A percentile compares a stretch with the other conserved stretches of the same genome.
These are phyloP conservation scores for Venturia effusa DNA, from an alignment of 2,329 filamentous ascomycete species.

Conservation along the genomic window DNA sequence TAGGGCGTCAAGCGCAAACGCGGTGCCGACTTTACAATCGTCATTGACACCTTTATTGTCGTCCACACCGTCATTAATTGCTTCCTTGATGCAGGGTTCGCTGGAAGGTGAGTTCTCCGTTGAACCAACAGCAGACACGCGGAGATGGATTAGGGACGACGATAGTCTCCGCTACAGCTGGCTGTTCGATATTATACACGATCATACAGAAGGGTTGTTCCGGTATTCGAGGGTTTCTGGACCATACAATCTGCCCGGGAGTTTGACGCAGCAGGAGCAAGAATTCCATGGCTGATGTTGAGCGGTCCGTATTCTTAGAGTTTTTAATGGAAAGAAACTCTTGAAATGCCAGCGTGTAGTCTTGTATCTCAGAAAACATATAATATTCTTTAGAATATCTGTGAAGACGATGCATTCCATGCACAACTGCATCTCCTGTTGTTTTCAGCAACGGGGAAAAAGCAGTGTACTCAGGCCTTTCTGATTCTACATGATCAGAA, in stretches of 20 bases:
- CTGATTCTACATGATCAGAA: too few species aligned
- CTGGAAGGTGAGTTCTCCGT: neutral
- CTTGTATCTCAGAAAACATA: neutral
- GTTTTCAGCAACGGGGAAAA: too few species aligned
- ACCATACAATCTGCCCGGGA: neutral
- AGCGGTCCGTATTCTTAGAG: neutral
- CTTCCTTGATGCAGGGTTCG: neutral
- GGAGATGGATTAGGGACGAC: neutral
- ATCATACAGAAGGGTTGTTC: constrained; percentile 4
- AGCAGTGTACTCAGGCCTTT: too few species aligned
- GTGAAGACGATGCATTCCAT: neutral
- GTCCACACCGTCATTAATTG: neutral
- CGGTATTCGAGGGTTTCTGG: neutral
- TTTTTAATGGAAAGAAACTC: neutral
- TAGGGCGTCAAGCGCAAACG: neutral
- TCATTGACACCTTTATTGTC: neutral
- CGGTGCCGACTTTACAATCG: neutral
- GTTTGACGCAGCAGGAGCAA: neutral
- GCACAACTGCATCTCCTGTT: neutral
- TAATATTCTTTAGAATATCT: too few species aligned
- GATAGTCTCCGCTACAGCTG: neutral
- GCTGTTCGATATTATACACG: constrained; percentile 10
- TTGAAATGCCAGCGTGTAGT: neutral
- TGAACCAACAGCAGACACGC: neutral
- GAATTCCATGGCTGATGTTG: neutral